A percentile compares a stretch with the other conserved stretches of the same genome.
Evolutionary conservation across 2,329 filamentous ascomycete species (phyloP).

Genomic region (Metarhizium anisopliae): DNA sequence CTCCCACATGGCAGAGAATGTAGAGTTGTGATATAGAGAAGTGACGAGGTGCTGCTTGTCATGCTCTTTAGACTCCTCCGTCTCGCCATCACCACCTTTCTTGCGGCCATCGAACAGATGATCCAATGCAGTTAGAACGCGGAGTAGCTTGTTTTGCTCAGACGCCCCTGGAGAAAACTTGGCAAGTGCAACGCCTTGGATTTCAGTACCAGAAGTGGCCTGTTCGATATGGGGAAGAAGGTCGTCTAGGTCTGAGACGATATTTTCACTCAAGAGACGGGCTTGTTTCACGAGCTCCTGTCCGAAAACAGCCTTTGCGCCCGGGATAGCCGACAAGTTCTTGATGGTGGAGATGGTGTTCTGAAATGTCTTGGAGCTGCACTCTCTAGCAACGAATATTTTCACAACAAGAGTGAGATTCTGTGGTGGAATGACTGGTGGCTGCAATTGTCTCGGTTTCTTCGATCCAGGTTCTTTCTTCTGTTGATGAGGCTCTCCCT

Average conservation of each 20-base stretch:
- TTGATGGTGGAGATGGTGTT: constrained; percentile 98
- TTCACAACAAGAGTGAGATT: constrained; percentile 93
- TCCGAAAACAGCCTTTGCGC: constrained; percentile 84
- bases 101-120: constrained; percentile 86
- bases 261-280: constrained; percentile 72
- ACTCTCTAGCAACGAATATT: constrained; percentile 91
- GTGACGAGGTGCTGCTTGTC: constrained; percentile 79
- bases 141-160: constrained; percentile 90
- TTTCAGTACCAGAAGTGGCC: constrained; percentile 82
- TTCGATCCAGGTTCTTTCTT: constrained; percentile 34
- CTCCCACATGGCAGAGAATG: constrained; percentile 84
- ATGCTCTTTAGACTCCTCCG: constrained; percentile 42
- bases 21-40: constrained; percentile 81
- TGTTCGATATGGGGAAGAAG: constrained; percentile 79
- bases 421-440: constrained; percentile 77
- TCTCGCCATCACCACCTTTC: constrained; percentile 39
- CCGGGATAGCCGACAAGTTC: constrained; percentile 87
- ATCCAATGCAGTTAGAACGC: constrained; percentile 87
- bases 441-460: constrained; percentile 55
- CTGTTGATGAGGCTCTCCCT: constrained; percentile 24
- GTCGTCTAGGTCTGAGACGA: constrained; percentile 75
- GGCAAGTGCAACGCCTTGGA: constrained; percentile 85
- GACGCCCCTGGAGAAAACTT: constrained; percentile 96
- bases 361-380: constrained; percentile 94
- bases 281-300: constrained; percentile 85